Conservation (phyloP, 345 rosid genomes). For the Pelargonium nanum region DNA sequence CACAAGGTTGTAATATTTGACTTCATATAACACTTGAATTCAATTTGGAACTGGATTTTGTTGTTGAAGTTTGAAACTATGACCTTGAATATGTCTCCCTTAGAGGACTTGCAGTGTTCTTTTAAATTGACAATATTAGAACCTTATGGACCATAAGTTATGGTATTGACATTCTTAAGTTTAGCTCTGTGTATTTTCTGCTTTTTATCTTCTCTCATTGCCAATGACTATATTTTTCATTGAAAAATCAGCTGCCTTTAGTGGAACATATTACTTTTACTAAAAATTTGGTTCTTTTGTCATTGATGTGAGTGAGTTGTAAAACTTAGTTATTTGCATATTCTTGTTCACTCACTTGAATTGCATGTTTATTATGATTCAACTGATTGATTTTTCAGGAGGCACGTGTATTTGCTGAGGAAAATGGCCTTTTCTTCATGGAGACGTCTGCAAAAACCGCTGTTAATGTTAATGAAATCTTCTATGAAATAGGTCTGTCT, state of each 20-base stretch:
- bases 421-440: slow-evolving; percentile 71
- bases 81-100: too few relatives aligned
- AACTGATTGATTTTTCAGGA: slow-evolving; percentile 41
- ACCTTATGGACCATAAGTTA: too few relatives aligned
- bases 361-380: slow-evolving; percentile 1
- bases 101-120: too few relatives aligned
- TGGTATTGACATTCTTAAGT: neutral
- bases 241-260: neutral
- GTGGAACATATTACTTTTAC: neutral
- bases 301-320: neutral
- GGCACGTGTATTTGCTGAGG: slow-evolving; percentile 57
- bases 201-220: neutral
- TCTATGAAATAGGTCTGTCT: slow-evolving; percentile 59
- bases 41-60: too few relatives aligned
- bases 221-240: neutral
- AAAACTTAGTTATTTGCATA: too few relatives aligned
- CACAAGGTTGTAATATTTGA: too few relatives aligned
- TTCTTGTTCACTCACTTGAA: neutral
- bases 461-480: slow-evolving; percentile 61
- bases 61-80: too few relatives aligned
- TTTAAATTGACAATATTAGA: too few relatives aligned
- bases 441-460: slow-evolving; percentile 83
- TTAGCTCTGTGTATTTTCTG: neutral
- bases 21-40: too few relatives aligned
- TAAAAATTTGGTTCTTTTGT: neutral